Conservation (phyloP, 148 eudicot genomes). For the Silene latifolia region DNA sequence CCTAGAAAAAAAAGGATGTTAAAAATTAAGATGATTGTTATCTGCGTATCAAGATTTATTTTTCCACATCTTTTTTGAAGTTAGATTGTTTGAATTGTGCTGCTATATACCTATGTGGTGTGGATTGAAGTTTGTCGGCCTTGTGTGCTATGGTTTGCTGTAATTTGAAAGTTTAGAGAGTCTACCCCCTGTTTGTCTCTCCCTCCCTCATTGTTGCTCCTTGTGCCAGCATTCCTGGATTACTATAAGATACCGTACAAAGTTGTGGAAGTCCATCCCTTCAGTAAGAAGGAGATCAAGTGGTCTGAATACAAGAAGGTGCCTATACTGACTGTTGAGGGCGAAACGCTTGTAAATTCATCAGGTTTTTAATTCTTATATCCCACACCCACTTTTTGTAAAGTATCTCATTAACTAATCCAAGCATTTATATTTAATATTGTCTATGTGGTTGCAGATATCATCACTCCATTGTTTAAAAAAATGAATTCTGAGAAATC, state of each 20-base stretch:
- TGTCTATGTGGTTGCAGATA: constrained; percentile 47
- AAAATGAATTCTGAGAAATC: constrained; percentile 47
- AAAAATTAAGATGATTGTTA: no score
- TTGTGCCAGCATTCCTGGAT: constrained; percentile 77
- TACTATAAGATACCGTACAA: constrained; percentile 86
- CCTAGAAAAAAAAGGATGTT: no score
- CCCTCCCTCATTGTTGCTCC: not conserved
- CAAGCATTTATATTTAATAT: not conserved
- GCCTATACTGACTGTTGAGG: constrained; percentile 85
- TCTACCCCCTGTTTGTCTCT: not conserved
- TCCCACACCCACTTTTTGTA: not conserved
- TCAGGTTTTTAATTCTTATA: constrained; percentile 53
- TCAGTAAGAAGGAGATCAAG: constrained; percentile 91
- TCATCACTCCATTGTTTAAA: constrained; percentile 49
- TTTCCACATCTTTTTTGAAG: no score
- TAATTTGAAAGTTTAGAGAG: not conserved
- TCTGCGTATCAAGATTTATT: no score
- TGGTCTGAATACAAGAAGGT: constrained; percentile 98
- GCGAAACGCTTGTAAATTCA: constrained; percentile 82
- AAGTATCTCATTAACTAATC: not conserved
- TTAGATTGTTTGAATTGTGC: no score
- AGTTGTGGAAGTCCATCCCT: constrained; percentile 94
- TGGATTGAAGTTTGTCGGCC: not conserved
- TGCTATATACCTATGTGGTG: not conserved
- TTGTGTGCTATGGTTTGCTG: not conserved